Evolutionary conservation across 129 eudicot species (phyloP).

Genomic region (Logfia minima): DNA sequence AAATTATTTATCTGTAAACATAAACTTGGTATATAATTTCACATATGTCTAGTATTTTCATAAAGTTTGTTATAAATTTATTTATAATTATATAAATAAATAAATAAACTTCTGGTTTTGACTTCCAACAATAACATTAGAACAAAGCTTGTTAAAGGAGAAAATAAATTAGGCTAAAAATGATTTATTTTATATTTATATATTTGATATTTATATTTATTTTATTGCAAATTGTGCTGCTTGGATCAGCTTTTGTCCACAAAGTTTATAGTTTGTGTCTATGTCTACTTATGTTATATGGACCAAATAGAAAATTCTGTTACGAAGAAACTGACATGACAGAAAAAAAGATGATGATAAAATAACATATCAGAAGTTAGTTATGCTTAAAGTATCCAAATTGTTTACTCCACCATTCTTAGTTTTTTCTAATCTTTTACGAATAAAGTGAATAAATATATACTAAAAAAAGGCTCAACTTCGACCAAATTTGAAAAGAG

Average conservation of each 20-base stretch:
- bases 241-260: neutral
- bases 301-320: neutral
- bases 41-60: no score
- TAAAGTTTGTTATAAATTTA: no score
- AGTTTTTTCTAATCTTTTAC: no score
- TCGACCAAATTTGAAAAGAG: neutral
- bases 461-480: neutral
- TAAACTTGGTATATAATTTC: no score
- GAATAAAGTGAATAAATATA: no score
- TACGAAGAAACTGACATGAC: neutral
- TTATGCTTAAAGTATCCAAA: neutral
- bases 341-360: no score
- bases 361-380: neutral
- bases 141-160: neutral
- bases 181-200: no score
- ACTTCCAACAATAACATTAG: constrained; percentile 3
- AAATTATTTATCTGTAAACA: no score
- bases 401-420: no score
- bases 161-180: no score
- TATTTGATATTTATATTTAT: no score
- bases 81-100: no score
- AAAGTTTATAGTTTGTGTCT: neutral
- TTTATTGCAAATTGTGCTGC: neutral
- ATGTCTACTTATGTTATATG: neutral
- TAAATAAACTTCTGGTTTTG: neutral